Conservation (phyloP, 164 flowering plant genomes). For the Nymphaea colorata region DNA sequence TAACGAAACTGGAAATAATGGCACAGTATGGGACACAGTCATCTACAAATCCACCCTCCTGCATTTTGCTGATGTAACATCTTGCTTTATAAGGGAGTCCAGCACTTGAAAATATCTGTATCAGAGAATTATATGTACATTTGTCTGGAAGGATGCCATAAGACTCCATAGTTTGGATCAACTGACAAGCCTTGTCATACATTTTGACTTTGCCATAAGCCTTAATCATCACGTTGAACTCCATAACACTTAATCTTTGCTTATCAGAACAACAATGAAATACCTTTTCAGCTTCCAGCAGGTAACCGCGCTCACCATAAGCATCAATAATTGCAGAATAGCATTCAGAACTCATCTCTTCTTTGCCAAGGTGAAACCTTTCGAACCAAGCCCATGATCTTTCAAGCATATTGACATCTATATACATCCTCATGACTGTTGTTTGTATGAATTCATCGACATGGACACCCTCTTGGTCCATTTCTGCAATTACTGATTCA, state of each 20-base stretch:
- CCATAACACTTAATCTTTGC: constrained; percentile 42
- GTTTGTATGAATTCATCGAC: constrained; percentile 88
- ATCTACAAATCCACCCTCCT: constrained; percentile 36
- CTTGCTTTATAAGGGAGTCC: constrained; percentile 49
- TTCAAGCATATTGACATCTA: constrained; percentile 61
- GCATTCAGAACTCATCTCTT: constrained; percentile 74
- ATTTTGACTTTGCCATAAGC: constrained; percentile 69
- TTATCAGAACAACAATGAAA: constrained; percentile 51
- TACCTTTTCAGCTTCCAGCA: constrained; percentile 60
- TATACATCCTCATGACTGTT: constrained; percentile 78
- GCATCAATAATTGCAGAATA: constrained; percentile 93
- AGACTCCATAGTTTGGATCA: constrained; percentile 59
- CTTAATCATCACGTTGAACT: constrained; percentile 91
- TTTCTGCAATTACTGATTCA: constrained; percentile 59
- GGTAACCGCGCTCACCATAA: constrained; percentile 67
- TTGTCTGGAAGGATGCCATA: constrained; percentile 58
- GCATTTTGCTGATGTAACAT: constrained; percentile 58
- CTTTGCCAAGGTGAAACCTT: constrained; percentile 46
- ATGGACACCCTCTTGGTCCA: constrained; percentile 55
- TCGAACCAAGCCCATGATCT: constrained; percentile 82
- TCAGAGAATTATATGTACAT: constrained; percentile 60
- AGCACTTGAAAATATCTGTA: constrained; percentile 64
- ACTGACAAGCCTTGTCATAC: constrained; percentile 51
- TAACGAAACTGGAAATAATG: constrained; percentile 64
- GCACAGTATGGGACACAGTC: constrained; percentile 81